phyloP scores from a whole-genome alignment of 1,284 basidiomycete genomes.

The Cerrena zonata region DNA sequence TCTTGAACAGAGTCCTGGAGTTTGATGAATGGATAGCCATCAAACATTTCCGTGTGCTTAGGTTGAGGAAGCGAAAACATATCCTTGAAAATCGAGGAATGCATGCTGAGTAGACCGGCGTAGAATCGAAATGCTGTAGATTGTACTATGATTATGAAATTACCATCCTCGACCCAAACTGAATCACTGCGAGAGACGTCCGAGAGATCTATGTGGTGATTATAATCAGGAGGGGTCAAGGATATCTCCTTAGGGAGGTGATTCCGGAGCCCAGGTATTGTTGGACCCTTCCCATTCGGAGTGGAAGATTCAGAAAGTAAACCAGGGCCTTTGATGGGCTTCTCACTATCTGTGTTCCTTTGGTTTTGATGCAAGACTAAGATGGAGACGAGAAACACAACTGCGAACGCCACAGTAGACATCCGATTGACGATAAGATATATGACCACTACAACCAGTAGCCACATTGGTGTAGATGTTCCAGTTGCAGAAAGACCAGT shows the following conservation, averaged over 20 bases:
- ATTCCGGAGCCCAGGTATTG: neutral
- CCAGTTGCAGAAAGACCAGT: too few relatives aligned
- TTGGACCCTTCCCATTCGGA: neutral
- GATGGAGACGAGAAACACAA: neutral
- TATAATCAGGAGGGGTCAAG: too few relatives aligned
- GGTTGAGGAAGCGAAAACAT: conserved; percentile 1
- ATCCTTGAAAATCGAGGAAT: neutral
- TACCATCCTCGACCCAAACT: neutral
- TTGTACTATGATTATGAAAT: neutral
- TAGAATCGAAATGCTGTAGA: neutral
- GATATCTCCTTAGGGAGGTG: neutral
- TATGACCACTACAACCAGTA: neutral
- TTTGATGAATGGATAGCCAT: neutral
- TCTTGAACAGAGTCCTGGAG: neutral
- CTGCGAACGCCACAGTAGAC: neutral
- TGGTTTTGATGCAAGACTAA: neutral
- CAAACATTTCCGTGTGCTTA: too few relatives aligned
- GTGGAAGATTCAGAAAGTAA: neutral
- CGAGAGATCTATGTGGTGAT: too few relatives aligned
- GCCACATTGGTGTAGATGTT: too few relatives aligned
- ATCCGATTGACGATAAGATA: neutral
- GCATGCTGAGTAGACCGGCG: neutral
- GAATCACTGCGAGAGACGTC: neutral
- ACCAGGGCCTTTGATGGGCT: neutral
- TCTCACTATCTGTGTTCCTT: too few relatives aligned